phyloP scores from a whole-genome alignment of 2,329 filamentous ascomycete genomes.

The Phoma sp. region DNA sequence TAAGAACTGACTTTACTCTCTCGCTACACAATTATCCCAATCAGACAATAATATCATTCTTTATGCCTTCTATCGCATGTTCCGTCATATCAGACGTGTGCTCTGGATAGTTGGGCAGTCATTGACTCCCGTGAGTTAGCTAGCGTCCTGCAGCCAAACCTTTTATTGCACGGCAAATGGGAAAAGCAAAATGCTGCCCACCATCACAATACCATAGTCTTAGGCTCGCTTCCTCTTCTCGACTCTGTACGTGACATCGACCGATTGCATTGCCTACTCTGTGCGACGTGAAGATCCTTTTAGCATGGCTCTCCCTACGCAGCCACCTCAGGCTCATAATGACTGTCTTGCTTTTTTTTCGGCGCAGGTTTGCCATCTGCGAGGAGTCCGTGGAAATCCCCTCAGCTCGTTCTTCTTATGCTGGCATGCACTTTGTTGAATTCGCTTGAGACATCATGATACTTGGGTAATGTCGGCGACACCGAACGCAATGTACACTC shows the following conservation, averaged over 20 bases:
- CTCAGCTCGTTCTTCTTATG: neutral
- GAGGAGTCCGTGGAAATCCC: neutral
- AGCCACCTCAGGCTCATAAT: neutral
- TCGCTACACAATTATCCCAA: slow-evolving; percentile 8
- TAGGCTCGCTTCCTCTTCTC: neutral
- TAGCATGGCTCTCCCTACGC: slow-evolving; percentile 9
- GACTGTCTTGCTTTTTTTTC: slow-evolving; percentile 6
- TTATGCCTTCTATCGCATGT: slow-evolving; percentile 1
- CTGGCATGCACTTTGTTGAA: neutral
- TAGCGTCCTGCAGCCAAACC: neutral
- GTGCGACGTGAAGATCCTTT: slow-evolving; percentile 1
- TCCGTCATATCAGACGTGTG: neutral
- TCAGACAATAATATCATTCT: neutral
- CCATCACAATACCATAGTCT: neutral
- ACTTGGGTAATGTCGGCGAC: neutral
- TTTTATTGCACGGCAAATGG: neutral
- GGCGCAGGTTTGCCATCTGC: neutral
- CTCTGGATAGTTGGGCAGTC: slow-evolving; percentile 1
- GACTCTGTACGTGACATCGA: neutral
- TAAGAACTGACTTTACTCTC: slow-evolving; percentile 3
- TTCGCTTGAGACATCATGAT: neutral
- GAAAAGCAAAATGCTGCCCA: neutral
- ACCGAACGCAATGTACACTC: neutral
- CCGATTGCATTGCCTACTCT: neutral
- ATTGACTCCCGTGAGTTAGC: neutral